Evolutionary conservation across 371 early-diverging fungal species (phyloP), one percentile per base, ranked within the genome.

Genomic region (Syncephalastrum sp.): DNA sequence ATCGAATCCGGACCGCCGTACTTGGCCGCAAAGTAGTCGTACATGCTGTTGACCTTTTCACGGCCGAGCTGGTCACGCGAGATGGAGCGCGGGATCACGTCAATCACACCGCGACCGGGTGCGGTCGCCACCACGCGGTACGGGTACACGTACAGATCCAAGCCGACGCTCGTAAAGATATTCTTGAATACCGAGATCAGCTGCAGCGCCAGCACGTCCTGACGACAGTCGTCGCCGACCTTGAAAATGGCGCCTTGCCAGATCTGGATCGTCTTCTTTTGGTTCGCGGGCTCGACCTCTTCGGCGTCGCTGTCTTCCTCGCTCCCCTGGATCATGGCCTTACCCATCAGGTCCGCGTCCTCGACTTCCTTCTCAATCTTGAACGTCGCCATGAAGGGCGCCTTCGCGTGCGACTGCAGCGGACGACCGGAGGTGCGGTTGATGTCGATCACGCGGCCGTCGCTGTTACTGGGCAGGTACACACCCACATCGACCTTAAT

Each of bases 381-480:
- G 77, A 99, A 99, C 1, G 99, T 95, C 3, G 98, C 99, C 98
- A 99, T 95, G 70, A 97, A 99, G 5, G 99, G 99, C 1, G 99
- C 97, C 79, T 99, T 99, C 53, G 99, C 99, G 68, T 99, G 99
- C 60, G 90, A 90, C 74, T 99, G 99, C 45, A 99, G 82, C 24
- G 99, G 97, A 15, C 94, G 72, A 16, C 99, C 99, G 13, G 97
- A 96, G 16, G 84, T 83, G 61, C 95, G 91, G 66, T 99, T 94
- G 68, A 99, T 97, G 61, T 92, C 97, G 3, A 99, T 73, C 0
- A 99, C 96, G 10, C 80, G 90, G 41, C 94, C 91, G 56, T 99
- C 99, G 1, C 99, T 97, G 54, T 98, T 98, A 72, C 91, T 95
- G 8, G 99, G 99, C 50, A 99, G 72, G 71, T 99, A 99, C 8